Evolutionary conservation across 2,329 filamentous ascomycete genomes (phyloP).

Genomic region (Madurella fahalii): DNA sequence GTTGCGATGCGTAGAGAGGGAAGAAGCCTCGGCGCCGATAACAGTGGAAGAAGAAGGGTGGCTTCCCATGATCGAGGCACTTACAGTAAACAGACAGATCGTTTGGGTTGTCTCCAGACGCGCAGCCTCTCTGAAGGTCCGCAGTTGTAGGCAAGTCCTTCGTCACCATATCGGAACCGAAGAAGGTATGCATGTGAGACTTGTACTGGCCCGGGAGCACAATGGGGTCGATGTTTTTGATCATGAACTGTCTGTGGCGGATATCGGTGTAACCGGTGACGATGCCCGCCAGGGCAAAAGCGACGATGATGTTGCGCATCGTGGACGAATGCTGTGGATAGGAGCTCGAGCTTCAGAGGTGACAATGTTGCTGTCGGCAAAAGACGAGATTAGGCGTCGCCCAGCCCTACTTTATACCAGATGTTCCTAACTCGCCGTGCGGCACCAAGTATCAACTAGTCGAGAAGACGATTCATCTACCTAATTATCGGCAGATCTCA

Average conservation of each 20-base stretch:
- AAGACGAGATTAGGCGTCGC: no score
- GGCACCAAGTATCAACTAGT: no score
- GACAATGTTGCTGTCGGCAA: no score
- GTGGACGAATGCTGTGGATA: no score
- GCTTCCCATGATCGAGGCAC: no score
- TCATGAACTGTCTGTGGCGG: slow-evolving; percentile 33
- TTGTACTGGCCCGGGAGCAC: slow-evolving; percentile 39
- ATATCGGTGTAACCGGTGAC: slow-evolving; percentile 11
- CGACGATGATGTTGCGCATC: not conserved
- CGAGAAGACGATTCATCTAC: no score
- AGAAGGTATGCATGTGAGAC: slow-evolving; percentile 43
- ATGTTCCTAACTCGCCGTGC: no score
- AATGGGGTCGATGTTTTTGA: slow-evolving; percentile 44
- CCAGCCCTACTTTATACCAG: no score
- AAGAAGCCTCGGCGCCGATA: not conserved
- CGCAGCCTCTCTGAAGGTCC: slow-evolving; percentile 37
- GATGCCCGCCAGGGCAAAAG: not conserved
- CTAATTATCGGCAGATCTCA: no score
- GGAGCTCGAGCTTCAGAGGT: no score
- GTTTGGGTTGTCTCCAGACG: slow-evolving; percentile 41
- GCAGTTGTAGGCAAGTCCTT: slow-evolving; percentile 33
- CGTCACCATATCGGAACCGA: slow-evolving; percentile 41
- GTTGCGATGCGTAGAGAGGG: no score
- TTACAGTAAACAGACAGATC: slow-evolving; percentile 42
- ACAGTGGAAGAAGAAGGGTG: no score